Evolutionary conservation across 306 rosid genomes (phyloP), one percentile per base, ranked within the genome.

Genomic region (Myrica gale): DNA sequence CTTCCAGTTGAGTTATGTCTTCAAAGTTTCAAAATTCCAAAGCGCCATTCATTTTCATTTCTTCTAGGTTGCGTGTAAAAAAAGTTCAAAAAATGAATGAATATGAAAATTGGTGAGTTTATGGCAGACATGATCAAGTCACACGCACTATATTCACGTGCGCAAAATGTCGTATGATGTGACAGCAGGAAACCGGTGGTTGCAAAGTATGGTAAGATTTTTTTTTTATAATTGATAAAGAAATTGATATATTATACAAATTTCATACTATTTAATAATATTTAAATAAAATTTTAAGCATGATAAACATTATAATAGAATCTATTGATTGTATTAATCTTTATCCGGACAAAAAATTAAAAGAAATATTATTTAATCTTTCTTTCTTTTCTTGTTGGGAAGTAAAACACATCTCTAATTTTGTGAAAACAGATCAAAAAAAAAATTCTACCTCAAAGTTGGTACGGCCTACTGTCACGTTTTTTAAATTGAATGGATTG

Each of bases 131-230:
- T n/a, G 65, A 13, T 19, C 46, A 52, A 11, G 1, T 74, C 47
- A 15, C 53, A 57, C 11, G 45, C 53, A 54, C 61, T 48, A 56
- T 16, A 48, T 45, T 72, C 88, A 85, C 88, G 80, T 71, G 82
- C 73, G 45, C 46, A 82, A 26, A 76, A 53, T 76, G 17, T n/a
- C n/a, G n/a, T n/a, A n/a, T 46, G 68, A 68, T n/a, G 60, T 3
- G 7, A 10, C 9, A 7, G 19, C 20, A 5, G 11, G 13, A 4
- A 48, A 57, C 19, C 32, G 54, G 74, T 78, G 81, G 81, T 9
- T n/a, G n/a, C n/a, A n/a, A n/a, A n/a, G n/a, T n/a, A n/a, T n/a
- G n/a, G n/a, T n/a, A n/a, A n/a, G n/a, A n/a, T n/a, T n/a, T n/a
- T n/a, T n/a, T n/a, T n/a, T n/a, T n/a, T n/a, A n/a, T n/a, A 70